Evolutionary conservation across 176 grass and related monocot genomes (phyloP), one percentile per base, ranked within the genome.

Genomic region (Carex scoparia): DNA sequence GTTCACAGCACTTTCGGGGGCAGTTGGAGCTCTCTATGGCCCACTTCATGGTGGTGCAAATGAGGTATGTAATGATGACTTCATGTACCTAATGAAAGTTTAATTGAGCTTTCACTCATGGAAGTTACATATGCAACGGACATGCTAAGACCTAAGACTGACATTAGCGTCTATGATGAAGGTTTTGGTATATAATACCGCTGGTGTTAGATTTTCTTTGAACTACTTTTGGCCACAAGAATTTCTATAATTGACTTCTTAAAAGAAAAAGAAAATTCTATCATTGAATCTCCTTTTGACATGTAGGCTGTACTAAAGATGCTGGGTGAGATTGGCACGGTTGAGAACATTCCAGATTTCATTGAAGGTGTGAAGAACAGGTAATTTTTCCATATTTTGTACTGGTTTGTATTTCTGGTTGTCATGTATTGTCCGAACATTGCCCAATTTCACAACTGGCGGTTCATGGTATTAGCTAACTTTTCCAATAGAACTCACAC

Each of bases 361-460:
- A 95, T 99, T 51, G 96, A 92, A 86, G 93, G 96, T 37, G 96
- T 99, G 23, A 99, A 99, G 33, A 95, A 95, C 88, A 99, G 93
- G 96, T 99, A 73, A 90, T 65, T 79, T 51, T 18, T 64, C 38
- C 18, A 79, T 65, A n/a, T 67, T 37, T 65, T 15, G 37, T 35
- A 71, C 14, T 61, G 58, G 6, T 61, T 64, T 63, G 10, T 60
- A 9, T 12, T 60, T 60, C 16, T 85, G 3, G 56, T 85, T 58
- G 48, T 85, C 13, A 16, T 13, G 79, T 61, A 51, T 51, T 81
- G 61, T 63, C 19, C 19, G 28, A 9, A 61, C 19, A 51, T 28
- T 7, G 62, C 65, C 54, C 12, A 61, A 62, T 81, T 69, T 69
- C 65, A 19, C 87, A 13, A 55, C 3, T 66, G 12, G 14, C 33